Conservation (phyloP, 345 rosid genomes). For the Anastatica hierochuntica region DNA sequence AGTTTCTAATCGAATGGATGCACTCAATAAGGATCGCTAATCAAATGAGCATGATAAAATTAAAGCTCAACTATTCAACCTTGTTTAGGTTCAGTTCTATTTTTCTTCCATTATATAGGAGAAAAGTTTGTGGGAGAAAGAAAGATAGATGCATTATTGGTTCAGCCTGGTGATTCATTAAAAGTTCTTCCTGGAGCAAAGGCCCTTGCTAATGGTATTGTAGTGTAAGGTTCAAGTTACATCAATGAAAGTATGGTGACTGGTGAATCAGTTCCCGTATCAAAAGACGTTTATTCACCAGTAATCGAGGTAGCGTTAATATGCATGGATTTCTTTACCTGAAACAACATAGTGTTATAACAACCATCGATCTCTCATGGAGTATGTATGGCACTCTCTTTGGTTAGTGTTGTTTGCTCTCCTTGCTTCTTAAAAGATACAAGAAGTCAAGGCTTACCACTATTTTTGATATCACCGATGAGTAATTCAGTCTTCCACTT, state of each 20-base stretch:
- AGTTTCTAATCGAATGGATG: background rate
- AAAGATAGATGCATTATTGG: constrained; percentile 85
- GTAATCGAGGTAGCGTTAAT: constrained; percentile 97
- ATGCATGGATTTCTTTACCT: constrained; percentile 87
- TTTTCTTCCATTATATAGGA: constrained; percentile 31
- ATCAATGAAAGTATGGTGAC: constrained; percentile 98
- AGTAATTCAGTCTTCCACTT: constrained; percentile 23
- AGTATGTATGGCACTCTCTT: constrained; percentile 96
- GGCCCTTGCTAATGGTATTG: constrained; percentile 92
- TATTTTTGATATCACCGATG: constrained; percentile 69
- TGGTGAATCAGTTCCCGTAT: constrained; percentile 81
- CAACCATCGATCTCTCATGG: constrained; percentile 95
- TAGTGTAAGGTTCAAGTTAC: constrained; percentile 90
- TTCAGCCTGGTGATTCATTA: constrained; percentile 86
- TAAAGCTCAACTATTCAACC: background rate
- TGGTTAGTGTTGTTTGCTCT: constrained; percentile 99
- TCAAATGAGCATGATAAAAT: background rate
- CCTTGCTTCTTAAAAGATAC: constrained; percentile 85
- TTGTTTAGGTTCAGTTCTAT: background rate
- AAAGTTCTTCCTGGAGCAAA: constrained; percentile 94
- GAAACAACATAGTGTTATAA: constrained; percentile 87
- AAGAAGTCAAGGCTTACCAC: constrained; percentile 88
- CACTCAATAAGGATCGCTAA: background rate
- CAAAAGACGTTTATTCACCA: constrained; percentile 58
- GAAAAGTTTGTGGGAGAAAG: constrained; percentile 64